Base-by-base conservation (phyloP, 2,329 filamentous ascomycete genomes). In the Hawksworthiomyces lignivorus region DNA sequence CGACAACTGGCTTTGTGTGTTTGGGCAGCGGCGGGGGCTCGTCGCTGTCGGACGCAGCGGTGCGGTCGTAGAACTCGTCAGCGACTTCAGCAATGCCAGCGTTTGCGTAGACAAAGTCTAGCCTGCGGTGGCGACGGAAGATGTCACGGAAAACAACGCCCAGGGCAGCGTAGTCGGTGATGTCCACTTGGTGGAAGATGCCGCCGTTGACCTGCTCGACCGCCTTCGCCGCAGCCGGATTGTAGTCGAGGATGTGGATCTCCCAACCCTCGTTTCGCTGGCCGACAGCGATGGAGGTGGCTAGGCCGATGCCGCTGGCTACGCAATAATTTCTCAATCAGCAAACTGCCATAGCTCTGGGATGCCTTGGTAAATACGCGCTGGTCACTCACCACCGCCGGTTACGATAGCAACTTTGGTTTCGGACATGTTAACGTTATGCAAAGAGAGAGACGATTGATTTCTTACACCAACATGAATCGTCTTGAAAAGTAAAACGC, bases 301-400 rank as follows among this genome's bases (percentile, higher is more conserved):
- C 53, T 4, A 55, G 45, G 29, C 53, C 54, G 50, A 56, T 51
- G 26, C 52, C 52, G 26, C 47, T 50, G 36, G 45, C 49, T 44
- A 17, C 17, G 12, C 8, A 26, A 26, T 8, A 12, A 26, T 8
- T 8, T 26, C 24, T 26, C 24, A 26, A 12, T 26, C 12, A 26
- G 24, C 8, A 4, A 26, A 12, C 8, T 8, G 24, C 8, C 24
- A 26, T 2, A n/a, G n/a, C n/a, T n/a, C n/a, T n/a, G 24, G 24
- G 24, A 8, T 8, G 24, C 12, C 24, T 8, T 26, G 8, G 24
- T 26, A 8, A 8, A 26, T 26, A 26, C 24, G 12, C 24, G 24
- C 24, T 12, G 12, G 24, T 12, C 12, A 36, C 33, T n/a, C 26
- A 42, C 39, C 39, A 32, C 39, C 39, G 27, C 39, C 39, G 20